Base-by-base conservation (phyloP, 225 moss, liverwort and hornwort genomes). In the Pseudisothecium myosuroides region DNA sequence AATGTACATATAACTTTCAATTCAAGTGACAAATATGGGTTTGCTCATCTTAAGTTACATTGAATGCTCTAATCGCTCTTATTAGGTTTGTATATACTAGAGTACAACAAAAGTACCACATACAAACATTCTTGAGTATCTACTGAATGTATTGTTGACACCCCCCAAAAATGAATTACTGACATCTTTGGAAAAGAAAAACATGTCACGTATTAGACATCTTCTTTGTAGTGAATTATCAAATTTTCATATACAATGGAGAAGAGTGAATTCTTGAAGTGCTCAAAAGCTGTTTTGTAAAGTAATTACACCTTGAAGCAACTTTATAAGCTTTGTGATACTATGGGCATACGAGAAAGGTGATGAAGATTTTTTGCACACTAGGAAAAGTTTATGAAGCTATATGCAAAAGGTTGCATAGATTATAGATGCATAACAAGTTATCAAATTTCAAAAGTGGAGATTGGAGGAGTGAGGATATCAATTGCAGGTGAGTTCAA, bases 231-330 rank as follows among this genome's bases (percentile, higher is more conserved):
- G 9, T 36, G 4, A 8, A 54, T 22, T 22, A 76, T 36, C 54
- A 77, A 36, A 54, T 54, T 37, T 77, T 5, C 3, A 14, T 37
- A 24, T 15, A 14, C 14, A 54, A 54, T 77, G 19, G 14, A 54
- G 9, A 36, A 37, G 23, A n/a, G 24, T 79, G 17, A 54, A 24
- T n/a, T 54, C 17, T 56, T 24, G 5, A 56, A 55, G 17, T 49
- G 5, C 7, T 27, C 11, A n/a, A 79, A 17, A 17, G 3, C n/a
- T n/a, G 9, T 26, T 17, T 7, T 0, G 0, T 36, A 15, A 23
- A 52, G 14, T 36, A 15, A 54, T 52, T 49, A 7, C 7, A 75
- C 20, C 31, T 12, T 19, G 1, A 31, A 2, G 19, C 4, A 0
- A 49, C 32, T 75, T 32, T 20, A 12, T 2, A 32, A 32, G 19